A percentile compares a stretch with the other conserved stretches of the same genome.
Evolutionary conservation across 768 basidiomycete species (phyloP).

Genomic region (Pisolithus tinctorius): DNA sequence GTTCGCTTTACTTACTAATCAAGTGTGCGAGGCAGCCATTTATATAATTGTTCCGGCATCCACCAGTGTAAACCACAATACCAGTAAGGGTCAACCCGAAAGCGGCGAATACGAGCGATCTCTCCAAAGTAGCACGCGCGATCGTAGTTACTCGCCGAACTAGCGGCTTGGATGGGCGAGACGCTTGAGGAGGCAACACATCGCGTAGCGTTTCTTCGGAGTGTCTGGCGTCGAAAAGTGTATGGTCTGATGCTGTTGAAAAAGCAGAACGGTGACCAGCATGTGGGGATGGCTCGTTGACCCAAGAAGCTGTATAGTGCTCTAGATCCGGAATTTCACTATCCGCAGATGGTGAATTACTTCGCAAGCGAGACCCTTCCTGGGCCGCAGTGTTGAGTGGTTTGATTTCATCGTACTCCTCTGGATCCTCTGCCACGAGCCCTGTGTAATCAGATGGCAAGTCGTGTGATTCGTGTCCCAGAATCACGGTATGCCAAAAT

Average conservation of each 20-base stretch:
- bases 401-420: conserved; percentile 47
- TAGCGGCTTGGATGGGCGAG: conserved; percentile 17
- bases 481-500: conserved; percentile 54
- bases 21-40: conserved; percentile 87
- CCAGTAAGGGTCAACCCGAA: conserved; percentile 63
- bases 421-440: conserved; percentile 49
- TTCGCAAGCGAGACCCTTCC: conserved; percentile 9
- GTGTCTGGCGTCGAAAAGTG: conserved; percentile 41
- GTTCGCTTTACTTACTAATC: conserved; percentile 56
- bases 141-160: conserved; percentile 38
- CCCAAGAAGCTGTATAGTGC: conserved; percentile 46
- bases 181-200: conserved; percentile 14
- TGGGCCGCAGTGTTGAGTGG: conserved; percentile 8
- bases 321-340: conserved; percentile 14
- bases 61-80: conserved; percentile 77
- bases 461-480: conserved; percentile 34
- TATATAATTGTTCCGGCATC: conserved; percentile 69
- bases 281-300: conserved; percentile 27
- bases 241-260: conserved; percentile 46
- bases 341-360: conserved; percentile 14
- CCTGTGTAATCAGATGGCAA: conserved; percentile 45
- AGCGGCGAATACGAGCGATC: conserved; percentile 63
- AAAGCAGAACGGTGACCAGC: conserved; percentile 28
- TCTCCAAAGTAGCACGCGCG: conserved; percentile 50
- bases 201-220: conserved; percentile 58